Evolutionary conservation across 805 yeast species (phyloP), one percentile per base, ranked within the genome.

Genomic region (Candida nanaspora): DNA sequence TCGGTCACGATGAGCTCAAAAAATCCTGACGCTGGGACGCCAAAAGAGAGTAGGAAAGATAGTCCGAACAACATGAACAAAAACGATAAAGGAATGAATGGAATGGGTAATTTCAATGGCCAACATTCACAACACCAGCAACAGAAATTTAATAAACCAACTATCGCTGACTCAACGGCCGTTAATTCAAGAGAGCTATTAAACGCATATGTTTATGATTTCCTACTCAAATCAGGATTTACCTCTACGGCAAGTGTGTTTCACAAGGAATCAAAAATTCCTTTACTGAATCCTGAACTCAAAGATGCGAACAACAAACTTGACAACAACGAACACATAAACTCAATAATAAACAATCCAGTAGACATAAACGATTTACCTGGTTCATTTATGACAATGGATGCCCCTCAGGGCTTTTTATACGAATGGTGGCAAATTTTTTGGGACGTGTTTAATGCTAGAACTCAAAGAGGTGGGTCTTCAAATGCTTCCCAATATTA

Each of bases 391-490:
- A 69, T 80, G 53, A 66, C 78, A 10, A 75, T 84, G 72, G 93
- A 87, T 54, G 82, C 94, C 2, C 93, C 94, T 0, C 86, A 82
- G 51, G 93, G 96, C 6, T 88, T 86, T 53, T 63, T 88, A 20
- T 81, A 77, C 53, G 97, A 89, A 59, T 88, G 97, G 97, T 88
- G 96, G 96, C 87, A 80, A 66, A 79, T 89, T 15, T 89, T 88
- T 57, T 89, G 96, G 96, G 96, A 88, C 57, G 80, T 87, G 23
- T 86, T 82, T 61, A 84, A 84, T 53, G 95, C 94, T 3, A 72
- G 87, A 50, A 78, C 86, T 33, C 78, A 75, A 46, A 67, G 80
- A 43, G 82, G 78, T 14, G 77, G 80, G 13, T 74, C 84, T 3
- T 65, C 70, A 2, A 64, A 74, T 42, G 91, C 93, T 3, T 73